Base-by-base conservation (phyloP, 164 flowering plant genomes). In the Saururus chinensis region DNA sequence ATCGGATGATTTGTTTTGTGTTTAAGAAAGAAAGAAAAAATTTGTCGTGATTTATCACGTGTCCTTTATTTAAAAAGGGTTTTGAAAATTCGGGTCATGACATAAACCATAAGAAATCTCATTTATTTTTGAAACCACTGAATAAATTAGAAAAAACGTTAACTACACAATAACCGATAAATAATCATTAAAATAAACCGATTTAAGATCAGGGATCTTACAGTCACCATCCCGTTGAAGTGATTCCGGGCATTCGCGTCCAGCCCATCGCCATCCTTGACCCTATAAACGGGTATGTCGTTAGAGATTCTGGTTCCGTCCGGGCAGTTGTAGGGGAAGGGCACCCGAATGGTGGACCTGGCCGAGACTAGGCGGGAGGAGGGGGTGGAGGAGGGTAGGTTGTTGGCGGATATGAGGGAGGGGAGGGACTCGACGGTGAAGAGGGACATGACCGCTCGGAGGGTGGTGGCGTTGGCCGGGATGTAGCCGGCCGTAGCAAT, bases 221-320 rank as follows among this genome's bases (percentile, higher is more conserved):
- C n/a, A n/a, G 70, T 71, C 14, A 85, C 74, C 19, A 89, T 58
- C 7, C 65, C 60, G 1, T 70, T 22, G 70, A 83, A 92, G 1
- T 79, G 70, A 0, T 61, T 62, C 4, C 63, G 51, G 0, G 95
- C 92, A 51, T 89, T 89, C 55, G 63, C 67, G 74, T 67, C 70
- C 21, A 92, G 78, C 8, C 40, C 61, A 67, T 92, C 93, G 25
- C 56, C 83, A 14, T 40, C 2, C 45, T 67, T 56, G 19, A 92
- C 88, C 13, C 62, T 76, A 21, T 58, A 58, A 21, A 58, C 19
- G 22, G 60, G 60, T 12, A 8, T 19, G 22, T 22, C 21, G 45
- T 1, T 19, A 3, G 45, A 25, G 45, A 37, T 16, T 11, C 37
- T n/a, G 60, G 40, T 19, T 2, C 45, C 21, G 60, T 5, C 45